Conservation (phyloP, 768 basidiomycete genomes). For the Chalciporus piperatus region DNA sequence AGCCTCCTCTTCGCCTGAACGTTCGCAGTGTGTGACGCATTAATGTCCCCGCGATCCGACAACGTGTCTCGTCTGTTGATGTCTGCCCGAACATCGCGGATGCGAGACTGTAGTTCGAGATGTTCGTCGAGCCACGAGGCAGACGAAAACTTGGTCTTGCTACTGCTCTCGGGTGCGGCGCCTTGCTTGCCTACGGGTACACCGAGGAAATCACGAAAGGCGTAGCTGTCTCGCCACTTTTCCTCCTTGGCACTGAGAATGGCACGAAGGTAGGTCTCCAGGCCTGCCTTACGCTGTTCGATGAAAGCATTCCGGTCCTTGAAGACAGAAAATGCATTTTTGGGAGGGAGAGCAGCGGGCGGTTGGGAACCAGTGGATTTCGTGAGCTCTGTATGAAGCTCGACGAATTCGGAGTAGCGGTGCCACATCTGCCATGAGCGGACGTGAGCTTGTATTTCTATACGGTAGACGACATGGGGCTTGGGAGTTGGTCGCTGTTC, state of each 20-base stretch:
- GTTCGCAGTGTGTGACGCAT: conserved; percentile 72
- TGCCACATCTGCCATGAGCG: conserved; percentile 93
- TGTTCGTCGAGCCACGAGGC: conserved; percentile 92
- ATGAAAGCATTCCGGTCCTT: conserved; percentile 53
- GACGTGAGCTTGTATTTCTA: conserved; percentile 83
- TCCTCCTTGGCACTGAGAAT: conserved; percentile 81
- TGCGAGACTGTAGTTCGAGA: conserved; percentile 65
- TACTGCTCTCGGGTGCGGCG: conserved; percentile 20
- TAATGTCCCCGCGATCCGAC: conserved; percentile 68
- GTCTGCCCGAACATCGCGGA: conserved; percentile 81
- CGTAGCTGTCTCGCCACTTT: conserved; percentile 74
- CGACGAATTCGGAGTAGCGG: conserved; percentile 92
- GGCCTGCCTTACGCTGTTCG: conserved; percentile 71
- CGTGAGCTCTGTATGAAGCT: conserved; percentile 78
- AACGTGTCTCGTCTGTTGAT: conserved; percentile 87
- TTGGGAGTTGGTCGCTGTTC: conserved; percentile 71
- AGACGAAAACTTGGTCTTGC: conserved; percentile 57
- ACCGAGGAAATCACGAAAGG: conserved; percentile 85
- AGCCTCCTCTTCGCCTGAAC: conserved; percentile 86
- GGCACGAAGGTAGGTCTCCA: conserved; percentile 84
- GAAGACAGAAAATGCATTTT: conserved; percentile 70
- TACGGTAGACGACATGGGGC: conserved; percentile 77
- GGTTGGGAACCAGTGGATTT: conserved; percentile 80
- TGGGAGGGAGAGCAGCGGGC: conserved; percentile 78
- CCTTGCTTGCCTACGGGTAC: conserved; percentile 65